Percentiles rank a stretch among this genome's conserved stretches.
Conservation (phyloP, 1,284 basidiomycete genomes). For the Rhodotorula sp. region DNA sequence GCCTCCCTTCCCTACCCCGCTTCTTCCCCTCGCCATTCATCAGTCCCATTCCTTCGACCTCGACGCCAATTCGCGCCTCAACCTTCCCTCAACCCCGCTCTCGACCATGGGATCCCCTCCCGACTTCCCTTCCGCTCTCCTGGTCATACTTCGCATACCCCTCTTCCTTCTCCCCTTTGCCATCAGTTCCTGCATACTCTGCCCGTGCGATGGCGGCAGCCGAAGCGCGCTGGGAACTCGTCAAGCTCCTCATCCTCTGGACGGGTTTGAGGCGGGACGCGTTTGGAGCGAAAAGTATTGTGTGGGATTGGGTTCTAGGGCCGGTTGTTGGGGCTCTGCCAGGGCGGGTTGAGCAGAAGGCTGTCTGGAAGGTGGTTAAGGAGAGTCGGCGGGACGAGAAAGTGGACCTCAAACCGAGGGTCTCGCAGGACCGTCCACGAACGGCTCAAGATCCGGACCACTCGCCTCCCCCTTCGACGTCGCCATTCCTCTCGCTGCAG, state of each 20-base stretch:
- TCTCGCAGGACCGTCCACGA: background rate
- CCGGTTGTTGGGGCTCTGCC: background rate
- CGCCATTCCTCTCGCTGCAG: background rate
- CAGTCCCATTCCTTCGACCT: background rate
- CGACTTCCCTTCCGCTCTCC: background rate
- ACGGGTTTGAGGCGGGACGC: slow-evolving; percentile 16
- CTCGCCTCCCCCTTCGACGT: background rate
- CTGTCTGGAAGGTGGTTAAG: background rate
- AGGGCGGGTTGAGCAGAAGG: background rate
- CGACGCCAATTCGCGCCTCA: background rate
- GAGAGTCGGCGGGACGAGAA: background rate
- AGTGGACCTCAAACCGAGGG: background rate
- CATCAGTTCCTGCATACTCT: background rate
- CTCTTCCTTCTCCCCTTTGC: slow-evolving; percentile 1
- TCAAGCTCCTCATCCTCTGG: slow-evolving; percentile 16
- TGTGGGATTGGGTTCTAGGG: slow-evolving; percentile 22
- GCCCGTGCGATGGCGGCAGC: background rate
- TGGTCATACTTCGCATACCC: slow-evolving; percentile 6
- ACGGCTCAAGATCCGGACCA: background rate
- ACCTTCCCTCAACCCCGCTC: slow-evolving; percentile 7
- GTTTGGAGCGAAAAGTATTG: slow-evolving; percentile 21
- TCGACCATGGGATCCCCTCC: background rate
- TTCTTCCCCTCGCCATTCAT: background rate
- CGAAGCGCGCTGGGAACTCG: slow-evolving; percentile 11
- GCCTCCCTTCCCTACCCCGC: background rate